These are phyloP conservation scores for Phytophthora litchii DNA, from an alignment of 352 stramenopile species.

Conservation along the genomic window DNA sequence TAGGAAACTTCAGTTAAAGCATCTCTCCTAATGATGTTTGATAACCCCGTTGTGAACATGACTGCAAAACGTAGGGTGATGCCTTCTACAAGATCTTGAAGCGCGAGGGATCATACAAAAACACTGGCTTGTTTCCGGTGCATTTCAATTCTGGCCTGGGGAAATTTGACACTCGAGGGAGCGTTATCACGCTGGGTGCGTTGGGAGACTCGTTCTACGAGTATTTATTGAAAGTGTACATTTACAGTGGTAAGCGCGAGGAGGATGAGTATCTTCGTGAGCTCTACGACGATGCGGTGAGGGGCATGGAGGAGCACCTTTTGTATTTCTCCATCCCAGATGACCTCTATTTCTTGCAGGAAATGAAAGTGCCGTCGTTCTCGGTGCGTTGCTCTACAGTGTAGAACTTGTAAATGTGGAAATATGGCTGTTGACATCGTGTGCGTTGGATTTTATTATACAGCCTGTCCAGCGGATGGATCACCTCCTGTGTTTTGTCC, in stretches of 20 bases:
- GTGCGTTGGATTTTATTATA: constrained; percentile 7
- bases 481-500: constrained; percentile 97
- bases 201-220: constrained; percentile 98
- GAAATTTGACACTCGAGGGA: constrained; percentile 31
- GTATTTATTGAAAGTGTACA: constrained; percentile 97
- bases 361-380: constrained; percentile 59
- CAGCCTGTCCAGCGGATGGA: constrained; percentile 88
- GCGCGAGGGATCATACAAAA: constrained; percentile 71
- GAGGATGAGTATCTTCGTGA: constrained; percentile 74
- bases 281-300: constrained; percentile 94
- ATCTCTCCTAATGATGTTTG: background rate
- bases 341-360: constrained; percentile 75
- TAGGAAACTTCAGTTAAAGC: constrained; percentile 24
- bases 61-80: constrained; percentile 51
- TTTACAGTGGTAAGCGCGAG: constrained; percentile 92
- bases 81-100: constrained; percentile 78
- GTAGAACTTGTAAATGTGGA: background rate
- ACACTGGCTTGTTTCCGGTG: constrained; percentile 90
- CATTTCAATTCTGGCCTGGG: constrained; percentile 59
- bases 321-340: constrained; percentile 71
- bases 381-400: constrained; percentile 28
- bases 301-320: constrained; percentile 92
- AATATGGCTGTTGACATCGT: constrained; percentile 8
- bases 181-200: constrained; percentile 83
- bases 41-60: constrained; percentile 1